Percentiles rank a stretch among this genome's conserved stretches.
phyloP scores from a whole-genome alignment of 192 early-diverging fungal genomes.

The Umbelopsis sp. region DNA sequence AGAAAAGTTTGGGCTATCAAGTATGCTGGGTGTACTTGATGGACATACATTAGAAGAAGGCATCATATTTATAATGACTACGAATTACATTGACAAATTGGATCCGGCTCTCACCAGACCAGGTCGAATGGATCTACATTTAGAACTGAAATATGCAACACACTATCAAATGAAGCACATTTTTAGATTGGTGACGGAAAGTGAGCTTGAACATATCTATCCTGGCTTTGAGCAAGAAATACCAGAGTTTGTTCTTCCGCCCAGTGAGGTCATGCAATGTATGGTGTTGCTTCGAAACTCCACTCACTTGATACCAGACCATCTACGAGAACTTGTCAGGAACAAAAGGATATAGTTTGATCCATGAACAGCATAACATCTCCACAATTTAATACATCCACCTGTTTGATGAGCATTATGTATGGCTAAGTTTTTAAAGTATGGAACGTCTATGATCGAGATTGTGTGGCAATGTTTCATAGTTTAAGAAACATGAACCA shows the following conservation, averaged over 20 bases:
- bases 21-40: constrained; percentile 60
- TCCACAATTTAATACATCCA: not conserved
- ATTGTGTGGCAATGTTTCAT: constrained; percentile 13
- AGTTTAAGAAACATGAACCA: not conserved
- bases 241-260: constrained; percentile 61
- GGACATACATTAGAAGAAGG: constrained; percentile 59
- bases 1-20: constrained; percentile 45
- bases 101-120: constrained; percentile 67
- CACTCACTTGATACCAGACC: constrained; percentile 24
- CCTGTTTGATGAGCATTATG: not conserved
- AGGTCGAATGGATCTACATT: constrained; percentile 65
- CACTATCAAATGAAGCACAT: constrained; percentile 62
- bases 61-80: constrained; percentile 68
- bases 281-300: constrained; percentile 57
- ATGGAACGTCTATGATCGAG: not conserved
- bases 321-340: constrained; percentile 28
- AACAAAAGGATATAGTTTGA: not conserved
- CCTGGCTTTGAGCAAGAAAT: constrained; percentile 35
- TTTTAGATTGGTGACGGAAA: constrained; percentile 48
- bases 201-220: constrained; percentile 29
- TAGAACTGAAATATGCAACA: constrained; percentile 62
- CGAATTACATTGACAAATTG: constrained; percentile 62
- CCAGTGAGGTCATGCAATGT: constrained; percentile 64
- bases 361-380: not conserved
- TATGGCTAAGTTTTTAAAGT: not conserved